Percentiles rank a stretch among this genome's conserved stretches.
phyloP scores from a whole-genome alignment of 169 alveolate species.

The Cryptosporidium canis region DNA sequence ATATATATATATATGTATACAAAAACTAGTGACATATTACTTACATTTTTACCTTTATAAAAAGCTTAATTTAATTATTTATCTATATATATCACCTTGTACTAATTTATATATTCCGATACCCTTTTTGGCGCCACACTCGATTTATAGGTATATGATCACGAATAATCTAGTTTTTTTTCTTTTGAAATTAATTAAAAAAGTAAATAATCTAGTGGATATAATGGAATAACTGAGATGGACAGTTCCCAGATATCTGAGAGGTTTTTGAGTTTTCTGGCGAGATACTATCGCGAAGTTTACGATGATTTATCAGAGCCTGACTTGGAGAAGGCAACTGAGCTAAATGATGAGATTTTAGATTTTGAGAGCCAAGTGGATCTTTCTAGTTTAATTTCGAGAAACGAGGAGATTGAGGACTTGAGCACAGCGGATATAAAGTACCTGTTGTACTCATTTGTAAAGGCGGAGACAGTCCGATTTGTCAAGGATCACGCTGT shows the following conservation, averaged over 20 bases:
- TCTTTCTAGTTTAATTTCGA: background rate
- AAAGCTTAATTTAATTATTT: conserved; percentile 56
- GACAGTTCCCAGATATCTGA: conserved; percentile 1
- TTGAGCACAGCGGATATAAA: conserved; percentile 31
- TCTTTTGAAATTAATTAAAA: too few species aligned
- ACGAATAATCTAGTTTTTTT: background rate
- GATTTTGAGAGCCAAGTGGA: conserved; percentile 7
- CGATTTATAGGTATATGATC: background rate
- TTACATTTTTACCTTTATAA: background rate
- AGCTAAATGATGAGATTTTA: conserved; percentile 1
- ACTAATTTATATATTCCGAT: background rate
- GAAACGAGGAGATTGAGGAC: conserved; percentile 62
- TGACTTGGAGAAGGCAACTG: background rate
- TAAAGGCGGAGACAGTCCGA: conserved; percentile 28
- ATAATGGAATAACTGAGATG: background rate
- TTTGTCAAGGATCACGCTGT: background rate
- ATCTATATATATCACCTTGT: conserved; percentile 33
- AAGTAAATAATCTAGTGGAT: background rate
- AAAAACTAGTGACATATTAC: background rate
- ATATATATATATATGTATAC: too few species aligned
- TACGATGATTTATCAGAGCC: background rate
- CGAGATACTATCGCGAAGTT: conserved; percentile 1
- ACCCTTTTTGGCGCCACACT: background rate
- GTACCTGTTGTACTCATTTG: conserved; percentile 3
- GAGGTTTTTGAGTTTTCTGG: background rate